Base-by-base conservation (phyloP, 805 yeast genomes). In the Ogataea populi-albae region DNA sequence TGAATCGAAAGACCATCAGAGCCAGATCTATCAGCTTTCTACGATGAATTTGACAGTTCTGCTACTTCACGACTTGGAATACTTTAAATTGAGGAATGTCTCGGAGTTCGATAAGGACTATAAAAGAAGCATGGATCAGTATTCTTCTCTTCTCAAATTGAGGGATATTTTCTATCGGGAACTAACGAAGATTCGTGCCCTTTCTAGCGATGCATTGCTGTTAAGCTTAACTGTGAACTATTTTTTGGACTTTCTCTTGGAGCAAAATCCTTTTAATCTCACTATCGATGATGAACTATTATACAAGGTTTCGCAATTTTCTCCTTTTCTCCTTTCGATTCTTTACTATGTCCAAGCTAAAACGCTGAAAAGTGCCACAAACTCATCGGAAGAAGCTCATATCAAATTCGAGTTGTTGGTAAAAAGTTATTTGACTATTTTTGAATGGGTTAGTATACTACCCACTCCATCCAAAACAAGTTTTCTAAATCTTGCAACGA, bases 301-400 rank as follows among this genome's bases (percentile, higher is more conserved):
- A 1, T 36, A 45, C 5, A 40, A 32, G 19, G 30, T 45, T 4
- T 15, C 29, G 4, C 49, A 43, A n/a, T 29, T 38, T 2, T 43
- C 56, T 1, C 64, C 64, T 4, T 29, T 55, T 19, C 34, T 59
- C 11, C 26, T 49, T 6, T 49, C 64, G 1, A 30, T 57, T n/a
- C 14, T 52, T 3, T 55, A 47, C 29, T 53, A 45, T 17, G 49
- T 53, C 14, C 35, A 35, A 15, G 59, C 52, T 5, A 30, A 44
- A 25, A 43, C 46, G 2, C 30, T 34, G 24, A 38, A 26, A 17
- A 20, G 19, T 5, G 40, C 41, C 26, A 37, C 32, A 16, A 18
- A 35, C 5, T 23, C 38, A 3, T 25, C 45, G 2, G 54, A 50
- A 17, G 11, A 39, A 3, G 54, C 51, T 5, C 48, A 46, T 26